Conservation (phyloP, 164 flowering plant species). For the Macadamia integrifolia region DNA sequence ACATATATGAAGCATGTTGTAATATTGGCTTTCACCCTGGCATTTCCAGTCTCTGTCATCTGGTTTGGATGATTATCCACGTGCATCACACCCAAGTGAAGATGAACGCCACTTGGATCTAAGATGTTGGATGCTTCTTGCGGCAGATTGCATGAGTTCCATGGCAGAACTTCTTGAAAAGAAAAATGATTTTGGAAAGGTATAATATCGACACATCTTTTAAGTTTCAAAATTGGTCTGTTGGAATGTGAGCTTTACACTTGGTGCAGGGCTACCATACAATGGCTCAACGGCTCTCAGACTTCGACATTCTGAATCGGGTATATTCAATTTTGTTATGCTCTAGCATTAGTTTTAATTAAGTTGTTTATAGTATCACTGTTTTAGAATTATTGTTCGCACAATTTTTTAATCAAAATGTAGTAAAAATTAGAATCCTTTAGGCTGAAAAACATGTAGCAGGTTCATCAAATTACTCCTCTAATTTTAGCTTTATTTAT, state of each 20-base stretch:
- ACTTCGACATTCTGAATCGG: conserved; percentile 76
- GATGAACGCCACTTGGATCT: conserved; percentile 97
- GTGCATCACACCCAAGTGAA: conserved; percentile 90
- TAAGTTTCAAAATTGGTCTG: not conserved
- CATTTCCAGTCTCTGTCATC: conserved; percentile 68
- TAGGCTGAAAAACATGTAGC: not conserved
- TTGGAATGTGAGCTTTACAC: not conserved
- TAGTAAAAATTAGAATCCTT: not conserved
- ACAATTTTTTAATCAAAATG: not conserved
- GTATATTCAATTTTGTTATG: conserved; percentile 23
- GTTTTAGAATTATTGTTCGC: too few relatives aligned
- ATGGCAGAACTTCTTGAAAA: conserved; percentile 44
- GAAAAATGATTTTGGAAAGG: conserved; percentile 40
- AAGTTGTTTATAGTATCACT: not conserved
- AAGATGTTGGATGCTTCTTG: conserved; percentile 98
- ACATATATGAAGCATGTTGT: not conserved
- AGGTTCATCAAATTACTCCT: not conserved
- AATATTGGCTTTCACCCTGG: conserved; percentile 12
- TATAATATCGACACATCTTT: conserved; percentile 16
- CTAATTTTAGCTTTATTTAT: not conserved
- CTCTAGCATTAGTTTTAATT: not conserved
- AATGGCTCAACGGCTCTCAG: conserved; percentile 58
- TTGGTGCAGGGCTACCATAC: conserved; percentile 59
- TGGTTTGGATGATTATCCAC: conserved; percentile 97
- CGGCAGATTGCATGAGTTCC: conserved; percentile 79